These are phyloP conservation scores for Xylaria flabelliformis DNA, from an alignment of 495 filamentous ascomycete species.

Conservation along the genomic window DNA sequence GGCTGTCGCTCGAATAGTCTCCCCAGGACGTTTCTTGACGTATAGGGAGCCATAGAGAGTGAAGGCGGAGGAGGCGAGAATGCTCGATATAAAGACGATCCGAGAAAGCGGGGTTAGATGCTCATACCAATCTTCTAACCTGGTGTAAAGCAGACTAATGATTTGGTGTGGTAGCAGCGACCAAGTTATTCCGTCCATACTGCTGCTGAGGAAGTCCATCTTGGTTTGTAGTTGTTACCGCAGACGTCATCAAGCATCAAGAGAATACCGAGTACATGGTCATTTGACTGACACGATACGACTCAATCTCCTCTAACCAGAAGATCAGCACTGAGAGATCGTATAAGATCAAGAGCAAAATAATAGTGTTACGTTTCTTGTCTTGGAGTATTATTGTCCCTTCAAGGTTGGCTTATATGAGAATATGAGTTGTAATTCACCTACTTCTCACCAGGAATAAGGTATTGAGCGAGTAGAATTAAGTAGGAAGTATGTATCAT, in stretches of 20 bases:
- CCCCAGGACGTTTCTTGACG: conserved; percentile 8
- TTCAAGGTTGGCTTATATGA: background rate
- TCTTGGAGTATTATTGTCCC: background rate
- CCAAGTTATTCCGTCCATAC: background rate
- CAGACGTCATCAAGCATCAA: background rate
- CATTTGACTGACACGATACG: background rate
- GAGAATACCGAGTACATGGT: background rate
- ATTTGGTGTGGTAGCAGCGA: conserved; percentile 15
- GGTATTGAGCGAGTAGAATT: background rate
- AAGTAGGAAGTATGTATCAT: background rate
- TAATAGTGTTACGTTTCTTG: background rate
- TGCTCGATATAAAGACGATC: conserved; percentile 11
- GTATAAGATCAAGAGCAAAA: background rate
- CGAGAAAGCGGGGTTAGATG: conserved; percentile 22
- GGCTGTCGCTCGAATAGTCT: conserved; percentile 7
- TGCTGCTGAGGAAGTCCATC: background rate
- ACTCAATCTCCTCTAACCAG: background rate
- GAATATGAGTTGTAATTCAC: background rate
- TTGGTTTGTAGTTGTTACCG: background rate
- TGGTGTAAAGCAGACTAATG: conserved; percentile 10
- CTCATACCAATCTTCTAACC: conserved; percentile 11
- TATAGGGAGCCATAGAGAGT: conserved; percentile 16
- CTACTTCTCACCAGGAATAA: background rate
- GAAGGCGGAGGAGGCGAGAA: conserved; percentile 4
- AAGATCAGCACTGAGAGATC: background rate